phyloP scores from a whole-genome alignment of 83 land plant genomes.

The Picea abies region DNA sequence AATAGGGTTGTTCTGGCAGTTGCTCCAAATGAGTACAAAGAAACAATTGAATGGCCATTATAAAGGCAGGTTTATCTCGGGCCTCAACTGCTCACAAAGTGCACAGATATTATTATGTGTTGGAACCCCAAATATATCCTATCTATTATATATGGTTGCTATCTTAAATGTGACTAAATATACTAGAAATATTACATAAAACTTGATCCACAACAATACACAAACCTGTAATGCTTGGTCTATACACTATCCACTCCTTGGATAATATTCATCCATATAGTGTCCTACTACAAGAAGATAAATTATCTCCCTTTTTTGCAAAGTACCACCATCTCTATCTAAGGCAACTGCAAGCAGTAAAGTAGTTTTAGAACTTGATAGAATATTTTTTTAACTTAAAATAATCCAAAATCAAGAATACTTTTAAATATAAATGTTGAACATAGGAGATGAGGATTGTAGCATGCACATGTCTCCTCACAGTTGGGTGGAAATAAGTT shows the following conservation, averaged over 20 bases:
- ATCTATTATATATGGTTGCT: background rate
- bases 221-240: constrained; percentile 79
- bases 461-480: background rate
- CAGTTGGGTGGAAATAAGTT: background rate
- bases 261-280: constrained; percentile 72
- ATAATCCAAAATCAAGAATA: background rate
- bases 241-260: constrained; percentile 64
- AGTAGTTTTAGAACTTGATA: background rate
- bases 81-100: no score
- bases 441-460: background rate
- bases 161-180: background rate
- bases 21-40: no score
- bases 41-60: no score
- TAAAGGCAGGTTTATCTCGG: no score
- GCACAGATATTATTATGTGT: no score
- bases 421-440: background rate
- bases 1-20: no score
- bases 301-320: no score
- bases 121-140: background rate
- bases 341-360: constrained; percentile 60
- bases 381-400: background rate
- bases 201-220: constrained; percentile 2
- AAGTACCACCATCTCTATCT: constrained; percentile 29
- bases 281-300: constrained; percentile 91
- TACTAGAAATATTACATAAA: background rate